Percentiles rank a stretch among this genome's conserved stretches.
These are phyloP conservation scores for Colletotrichum abscissum DNA, from an alignment of 2,329 filamentous ascomycete genomes.

Conservation along the genomic window DNA sequence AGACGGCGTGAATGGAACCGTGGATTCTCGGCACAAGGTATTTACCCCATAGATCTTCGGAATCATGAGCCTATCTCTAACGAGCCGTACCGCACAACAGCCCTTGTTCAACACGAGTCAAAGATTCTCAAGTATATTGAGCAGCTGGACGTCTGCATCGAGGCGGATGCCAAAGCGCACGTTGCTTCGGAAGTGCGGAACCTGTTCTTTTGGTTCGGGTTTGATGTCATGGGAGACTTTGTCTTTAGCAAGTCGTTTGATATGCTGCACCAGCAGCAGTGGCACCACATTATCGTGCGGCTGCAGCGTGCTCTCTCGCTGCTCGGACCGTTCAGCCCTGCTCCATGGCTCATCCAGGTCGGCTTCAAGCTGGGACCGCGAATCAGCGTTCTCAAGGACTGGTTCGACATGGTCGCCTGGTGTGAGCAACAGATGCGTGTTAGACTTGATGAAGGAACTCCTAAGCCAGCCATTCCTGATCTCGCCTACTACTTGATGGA, in stretches of 20 bases:
- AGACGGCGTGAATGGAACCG: conserved; percentile 39
- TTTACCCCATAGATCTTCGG: conserved; percentile 8
- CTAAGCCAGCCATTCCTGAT: conserved; percentile 26
- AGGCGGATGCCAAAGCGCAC: conserved; percentile 32
- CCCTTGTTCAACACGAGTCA: conserved; percentile 35
- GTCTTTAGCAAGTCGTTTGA: conserved; percentile 49
- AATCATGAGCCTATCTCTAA: conserved; percentile 14
- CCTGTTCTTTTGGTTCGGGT: conserved; percentile 44
- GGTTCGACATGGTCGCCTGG: conserved; percentile 39
- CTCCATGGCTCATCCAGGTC: conserved; percentile 42
- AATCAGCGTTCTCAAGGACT: conserved; percentile 38
- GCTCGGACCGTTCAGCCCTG: conserved; percentile 43
- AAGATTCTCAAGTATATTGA: conserved; percentile 36
- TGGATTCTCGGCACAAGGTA: conserved; percentile 39
- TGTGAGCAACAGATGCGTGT: conserved; percentile 35
- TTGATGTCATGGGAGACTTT: conserved; percentile 50
- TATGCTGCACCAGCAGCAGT: conserved; percentile 43
- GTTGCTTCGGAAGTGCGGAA: conserved; percentile 36
- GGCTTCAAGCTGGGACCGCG: conserved; percentile 38
- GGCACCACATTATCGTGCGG: conserved; percentile 42
- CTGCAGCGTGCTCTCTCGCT: conserved; percentile 42
- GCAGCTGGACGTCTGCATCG: conserved; percentile 37
- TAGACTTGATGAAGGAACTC: conserved; percentile 22
- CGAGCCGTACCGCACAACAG: conserved; percentile 23
- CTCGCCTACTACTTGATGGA: conserved; percentile 33